A percentile compares a stretch with the other conserved stretches of the same genome.
Evolutionary conservation across 345 rosid genomes (phyloP).

Genomic region (Populus euphratica): DNA sequence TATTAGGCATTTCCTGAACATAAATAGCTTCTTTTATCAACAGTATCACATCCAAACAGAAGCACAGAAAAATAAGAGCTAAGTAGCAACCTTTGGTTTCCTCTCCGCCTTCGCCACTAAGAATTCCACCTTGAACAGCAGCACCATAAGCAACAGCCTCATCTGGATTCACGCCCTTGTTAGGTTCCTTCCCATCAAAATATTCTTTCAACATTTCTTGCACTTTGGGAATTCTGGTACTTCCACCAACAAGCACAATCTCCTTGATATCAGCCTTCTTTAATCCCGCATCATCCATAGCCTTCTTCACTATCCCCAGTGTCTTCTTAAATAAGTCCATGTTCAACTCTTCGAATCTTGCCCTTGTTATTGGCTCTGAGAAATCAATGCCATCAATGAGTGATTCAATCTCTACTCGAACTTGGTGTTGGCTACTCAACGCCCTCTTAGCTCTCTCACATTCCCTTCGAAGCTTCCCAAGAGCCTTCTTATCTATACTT

Average conservation of each 20-base stretch:
- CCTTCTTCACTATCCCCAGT: conserved; percentile 46
- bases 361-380: conserved; percentile 53
- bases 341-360: conserved; percentile 54
- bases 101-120: conserved; percentile 48
- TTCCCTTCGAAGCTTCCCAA: conserved; percentile 50
- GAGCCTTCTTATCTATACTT: conserved; percentile 41
- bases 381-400: conserved; percentile 50
- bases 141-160: conserved; percentile 67
- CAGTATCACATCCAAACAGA: too few species aligned
- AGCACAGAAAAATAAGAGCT: too few species aligned
- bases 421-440: conserved; percentile 50
- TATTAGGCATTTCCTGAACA: neutral
- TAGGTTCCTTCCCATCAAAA: conserved; percentile 51
- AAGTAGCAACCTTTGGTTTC: conserved; percentile 33
- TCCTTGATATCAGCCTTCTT: conserved; percentile 42
- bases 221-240: conserved; percentile 52
- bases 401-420: conserved; percentile 47
- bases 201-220: conserved; percentile 48
- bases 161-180: conserved; percentile 52
- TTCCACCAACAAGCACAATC: conserved; percentile 65
- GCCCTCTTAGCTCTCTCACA: conserved; percentile 56
- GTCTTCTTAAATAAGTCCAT: conserved; percentile 55
- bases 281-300: conserved; percentile 44
- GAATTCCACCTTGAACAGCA: conserved; percentile 50
- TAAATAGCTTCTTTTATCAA: too few species aligned